Evolutionary conservation across 1,139 yeast species (phyloP), one percentile per base, ranked within the genome.

Genomic region (Taphrina populina): DNA sequence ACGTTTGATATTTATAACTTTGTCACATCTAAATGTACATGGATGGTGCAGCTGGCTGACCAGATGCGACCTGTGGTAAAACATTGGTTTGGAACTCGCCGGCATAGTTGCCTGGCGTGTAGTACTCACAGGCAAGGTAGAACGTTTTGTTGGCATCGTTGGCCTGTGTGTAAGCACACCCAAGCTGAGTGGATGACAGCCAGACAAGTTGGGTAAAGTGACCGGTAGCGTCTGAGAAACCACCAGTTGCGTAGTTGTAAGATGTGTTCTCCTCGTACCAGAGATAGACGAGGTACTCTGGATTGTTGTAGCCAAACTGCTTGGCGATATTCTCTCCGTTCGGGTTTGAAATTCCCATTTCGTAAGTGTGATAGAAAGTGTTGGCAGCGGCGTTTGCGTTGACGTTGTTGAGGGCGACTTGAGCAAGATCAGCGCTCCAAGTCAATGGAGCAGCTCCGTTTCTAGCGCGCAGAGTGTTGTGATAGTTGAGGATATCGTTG

Each of bases 161-260:
- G 62, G 74, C 66, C 54, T 61, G 60, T 34, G 52, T 61, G 68
- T 74, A 73, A 59, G 86, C 95, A 73, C 96, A 88, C 36, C 95
- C 95, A 19, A 88, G 69, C 67, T 79, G 70, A 36, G 82, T 76
- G 58, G 88, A 73, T 30, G 73, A 70, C 69, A 81, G 82, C 95
- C 96, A 88, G 52, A 88, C 83, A 61, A 88, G 77, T 71, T 85
- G 95, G 40, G 95, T 86, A 75, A 87, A 88, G 72, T 88, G 96
- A 62, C 85, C 83, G 60, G 82, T 75, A 49, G 65, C 45, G 29
- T 70, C 71, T 47, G 76, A 66, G 63, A 64, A 69, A 56, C 67
- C 68, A 49, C 78, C 76, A 71, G 81, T 73, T 75, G 84, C 87
- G 57, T 69, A 62, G 8, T 66, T 62, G 61, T 63, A 57, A 73